Evolutionary conservation across 1,139 yeast genomes (phyloP).

Genomic region (Saccharomyces uvarum): DNA sequence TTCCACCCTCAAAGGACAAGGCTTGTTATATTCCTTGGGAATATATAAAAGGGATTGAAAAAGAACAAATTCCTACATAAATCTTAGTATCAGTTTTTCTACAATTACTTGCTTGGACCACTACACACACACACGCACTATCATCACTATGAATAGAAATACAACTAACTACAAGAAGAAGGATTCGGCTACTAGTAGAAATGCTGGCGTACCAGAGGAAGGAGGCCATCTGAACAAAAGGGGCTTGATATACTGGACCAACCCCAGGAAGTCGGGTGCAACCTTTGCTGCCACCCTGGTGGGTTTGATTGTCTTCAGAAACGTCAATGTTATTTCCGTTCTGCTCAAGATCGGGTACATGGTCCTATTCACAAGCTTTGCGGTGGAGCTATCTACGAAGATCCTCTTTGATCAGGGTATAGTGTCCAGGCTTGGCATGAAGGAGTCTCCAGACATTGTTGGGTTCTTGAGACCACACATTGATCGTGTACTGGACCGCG

Average conservation of each 20-base stretch:
- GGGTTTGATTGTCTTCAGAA: constrained; percentile 44
- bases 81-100: background rate
- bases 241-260: constrained; percentile 65
- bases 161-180: background rate
- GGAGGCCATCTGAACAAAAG: background rate
- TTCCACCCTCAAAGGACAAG: background rate
- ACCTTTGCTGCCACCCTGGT: constrained; percentile 46
- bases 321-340: constrained; percentile 58
- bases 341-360: constrained; percentile 42
- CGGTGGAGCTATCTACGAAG: constrained; percentile 60
- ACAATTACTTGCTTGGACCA: background rate
- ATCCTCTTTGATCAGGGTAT: constrained; percentile 60
- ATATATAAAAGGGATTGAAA: background rate
- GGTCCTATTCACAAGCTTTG: constrained; percentile 43
- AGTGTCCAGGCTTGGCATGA: constrained; percentile 40
- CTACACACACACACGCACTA: background rate
- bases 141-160: background rate
- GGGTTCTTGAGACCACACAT: constrained; percentile 41
- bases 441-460: constrained; percentile 20
- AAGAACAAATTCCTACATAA: background rate
- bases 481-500: constrained; percentile 14
- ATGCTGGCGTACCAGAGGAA: background rate
- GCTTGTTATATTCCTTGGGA: background rate
- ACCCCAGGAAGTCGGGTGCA: constrained; percentile 68
- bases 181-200: background rate